These are phyloP conservation scores for Xanthoconium separans DNA, from an alignment of 1,284 basidiomycete species.

Conservation along the genomic window DNA sequence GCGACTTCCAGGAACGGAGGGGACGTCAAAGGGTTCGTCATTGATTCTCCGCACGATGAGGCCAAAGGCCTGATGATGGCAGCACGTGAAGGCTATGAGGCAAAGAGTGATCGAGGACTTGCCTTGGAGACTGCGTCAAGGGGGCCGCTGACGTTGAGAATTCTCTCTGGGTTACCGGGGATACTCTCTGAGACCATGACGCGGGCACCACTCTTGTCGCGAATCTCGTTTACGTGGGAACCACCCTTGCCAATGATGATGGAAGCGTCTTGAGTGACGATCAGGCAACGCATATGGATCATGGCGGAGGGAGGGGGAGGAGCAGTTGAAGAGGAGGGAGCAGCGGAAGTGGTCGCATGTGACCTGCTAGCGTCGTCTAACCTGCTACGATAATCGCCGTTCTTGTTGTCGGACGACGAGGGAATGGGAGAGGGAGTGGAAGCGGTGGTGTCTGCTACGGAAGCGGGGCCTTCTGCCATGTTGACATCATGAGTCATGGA, in stretches of 20 bases:
- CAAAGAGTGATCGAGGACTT: constrained; percentile 24
- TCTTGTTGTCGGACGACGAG: constrained; percentile 41
- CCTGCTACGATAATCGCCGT: constrained; percentile 36
- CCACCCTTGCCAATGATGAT: constrained; percentile 99
- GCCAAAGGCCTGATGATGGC: constrained; percentile 81
- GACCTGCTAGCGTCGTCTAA: constrained; percentile 33
- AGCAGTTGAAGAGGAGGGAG: constrained; percentile 47
- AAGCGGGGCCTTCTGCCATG: constrained; percentile 52
- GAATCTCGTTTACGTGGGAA: constrained; percentile 97
- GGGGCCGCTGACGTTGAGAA: constrained; percentile 96
- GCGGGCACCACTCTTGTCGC: constrained; percentile 94
- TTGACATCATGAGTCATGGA: constrained; percentile 55
- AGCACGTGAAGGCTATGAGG: constrained; percentile 9
- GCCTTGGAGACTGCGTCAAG: constrained; percentile 98
- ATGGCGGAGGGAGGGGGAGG: constrained; percentile 57
- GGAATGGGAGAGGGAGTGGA: constrained; percentile 51
- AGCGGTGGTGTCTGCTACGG: constrained; percentile 53
- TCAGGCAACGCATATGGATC: constrained; percentile 94
- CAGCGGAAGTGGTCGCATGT: constrained; percentile 41
- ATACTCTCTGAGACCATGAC: constrained; percentile 97
- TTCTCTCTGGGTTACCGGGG: constrained; percentile 96
- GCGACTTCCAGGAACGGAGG: constrained; percentile 95
- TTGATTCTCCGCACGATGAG: constrained; percentile 98
- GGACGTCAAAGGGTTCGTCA: constrained; percentile 97
- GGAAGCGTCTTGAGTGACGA: constrained; percentile 98